Evolutionary conservation across 805 yeast species (phyloP), one percentile per base, ranked within the genome.

Genomic region (Ogataea methanolica): DNA sequence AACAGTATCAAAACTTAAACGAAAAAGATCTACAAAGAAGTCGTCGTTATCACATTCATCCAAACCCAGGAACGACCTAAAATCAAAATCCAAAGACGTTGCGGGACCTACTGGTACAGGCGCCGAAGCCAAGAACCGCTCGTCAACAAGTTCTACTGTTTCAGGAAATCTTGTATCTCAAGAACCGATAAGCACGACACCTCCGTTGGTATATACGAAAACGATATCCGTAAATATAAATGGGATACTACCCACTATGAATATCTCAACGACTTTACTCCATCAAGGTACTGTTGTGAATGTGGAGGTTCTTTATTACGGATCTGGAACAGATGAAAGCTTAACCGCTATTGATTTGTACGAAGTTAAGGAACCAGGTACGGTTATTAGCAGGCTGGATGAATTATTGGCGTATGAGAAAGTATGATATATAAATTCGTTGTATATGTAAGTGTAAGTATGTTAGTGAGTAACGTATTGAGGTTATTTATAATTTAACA

Each of bases 281-380:
- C 38, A 34, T 29, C 43, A 47, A 5, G 67, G 67, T 2, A 40
- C 52, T 1, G 45, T 62, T 8, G 54, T 62, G n/a, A 62, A 56
- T 43, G 47, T 57, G 6, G 63, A 63, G 16, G 53, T 54, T 0
- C 33, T 52, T 11, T 55, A 47, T 37, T 26, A 48, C 6, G 62
- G 58, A 7, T 26, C 35, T 16, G 41, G 8, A 6, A 15, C 11
- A n/a, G 31, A 26, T 35, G 39, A 41, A 5, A 44, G 47, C 12
- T n/a, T 58, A 2, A 14, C 51, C 6, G 62, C 54, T 5, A 39
- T 55, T 17, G 58, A 54, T n/a, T n/a, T 59, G 23, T 56, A 54
- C 38, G 59, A 53, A 33, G 56, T 56, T 7, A 43, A 42, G 2
- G 56, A 60, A 33, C 55, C 56, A 16, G 50, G 50, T 14, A 29